A percentile compares a stretch with the other conserved stretches of the same genome.
Conservation (phyloP, 1,284 basidiomycete genomes). For the Thelephora terrestris region DNA sequence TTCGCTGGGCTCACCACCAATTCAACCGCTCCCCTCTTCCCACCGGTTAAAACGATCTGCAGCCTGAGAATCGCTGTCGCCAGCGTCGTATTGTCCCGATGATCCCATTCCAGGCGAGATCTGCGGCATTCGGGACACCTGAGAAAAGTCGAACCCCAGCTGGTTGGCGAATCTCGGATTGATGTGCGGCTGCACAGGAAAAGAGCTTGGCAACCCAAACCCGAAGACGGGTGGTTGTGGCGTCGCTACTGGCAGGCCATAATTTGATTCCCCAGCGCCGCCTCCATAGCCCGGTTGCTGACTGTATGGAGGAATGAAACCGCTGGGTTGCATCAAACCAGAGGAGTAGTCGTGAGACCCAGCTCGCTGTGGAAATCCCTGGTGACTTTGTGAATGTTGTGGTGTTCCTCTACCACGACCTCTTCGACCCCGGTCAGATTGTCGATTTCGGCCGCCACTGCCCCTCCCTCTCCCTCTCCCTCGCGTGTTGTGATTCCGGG, state of each 20-base stretch:
- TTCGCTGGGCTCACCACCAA: too few relatives aligned
- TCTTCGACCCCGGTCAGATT: conserved; percentile 13
- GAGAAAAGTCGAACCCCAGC: not conserved
- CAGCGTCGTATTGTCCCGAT: not conserved
- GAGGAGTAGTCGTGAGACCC: conserved; percentile 19
- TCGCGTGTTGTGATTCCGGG: conserved; percentile 14
- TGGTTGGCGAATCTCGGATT: conserved; percentile 55
- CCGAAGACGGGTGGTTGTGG: conserved; percentile 6
- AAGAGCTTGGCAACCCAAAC: conserved; percentile 26
- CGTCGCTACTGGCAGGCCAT: conserved; percentile 6
- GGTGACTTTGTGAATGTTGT: conserved; percentile 6
- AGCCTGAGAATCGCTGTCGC: too few relatives aligned
- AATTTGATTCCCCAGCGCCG: conserved; percentile 8
- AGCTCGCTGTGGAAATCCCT: conserved; percentile 3
- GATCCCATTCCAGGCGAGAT: conserved; percentile 2
- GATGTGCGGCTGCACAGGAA: conserved; percentile 64
- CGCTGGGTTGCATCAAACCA: conserved; percentile 33
- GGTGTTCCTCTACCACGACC: conserved; percentile 19
- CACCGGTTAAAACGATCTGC: too few relatives aligned
- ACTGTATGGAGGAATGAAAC: conserved; percentile 36
- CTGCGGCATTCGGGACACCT: not conserved
- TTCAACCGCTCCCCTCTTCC: too few relatives aligned
- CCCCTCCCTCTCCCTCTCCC: conserved; percentile 21
- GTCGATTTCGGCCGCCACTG: conserved; percentile 25
- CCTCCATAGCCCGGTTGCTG: conserved; percentile 25